phyloP scores from a whole-genome alignment of 140 eudicot genomes.

The Stevia rebaudiana region DNA sequence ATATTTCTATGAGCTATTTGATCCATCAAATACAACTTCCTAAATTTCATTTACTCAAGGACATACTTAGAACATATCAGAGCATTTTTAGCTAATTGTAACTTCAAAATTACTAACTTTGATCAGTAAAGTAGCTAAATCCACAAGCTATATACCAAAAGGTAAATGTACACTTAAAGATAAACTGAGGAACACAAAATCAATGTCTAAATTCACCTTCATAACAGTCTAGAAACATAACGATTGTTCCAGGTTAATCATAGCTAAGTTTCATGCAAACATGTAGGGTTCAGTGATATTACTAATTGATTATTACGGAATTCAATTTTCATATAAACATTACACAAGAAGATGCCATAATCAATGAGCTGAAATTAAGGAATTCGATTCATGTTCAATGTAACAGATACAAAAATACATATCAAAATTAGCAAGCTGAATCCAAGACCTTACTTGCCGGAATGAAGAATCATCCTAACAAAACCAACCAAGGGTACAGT shows the following conservation, averaged over 20 bases:
- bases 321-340: background rate
- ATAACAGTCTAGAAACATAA: too few species aligned
- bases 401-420: background rate
- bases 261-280: background rate
- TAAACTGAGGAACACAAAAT: too few species aligned
- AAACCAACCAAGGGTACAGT: conserved; percentile 90
- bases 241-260: too few species aligned
- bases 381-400: too few species aligned
- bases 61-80: background rate
- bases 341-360: too few species aligned
- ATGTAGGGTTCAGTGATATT: background rate
- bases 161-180: too few species aligned
- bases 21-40: background rate
- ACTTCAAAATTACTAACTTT: background rate
- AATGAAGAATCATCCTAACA: conserved; percentile 93
- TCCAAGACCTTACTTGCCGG: conserved; percentile 53
- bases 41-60: background rate
- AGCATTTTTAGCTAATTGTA: background rate
- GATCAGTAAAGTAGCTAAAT: background rate
- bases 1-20: background rate
- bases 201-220: too few species aligned
- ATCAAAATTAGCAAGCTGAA: background rate
- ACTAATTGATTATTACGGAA: background rate
- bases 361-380: too few species aligned
- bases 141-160: too few species aligned